Evolutionary conservation across 108 stramenopile species (phyloP), one percentile per base, ranked within the genome.

Genomic region (Aurantiochytrium sp.): DNA sequence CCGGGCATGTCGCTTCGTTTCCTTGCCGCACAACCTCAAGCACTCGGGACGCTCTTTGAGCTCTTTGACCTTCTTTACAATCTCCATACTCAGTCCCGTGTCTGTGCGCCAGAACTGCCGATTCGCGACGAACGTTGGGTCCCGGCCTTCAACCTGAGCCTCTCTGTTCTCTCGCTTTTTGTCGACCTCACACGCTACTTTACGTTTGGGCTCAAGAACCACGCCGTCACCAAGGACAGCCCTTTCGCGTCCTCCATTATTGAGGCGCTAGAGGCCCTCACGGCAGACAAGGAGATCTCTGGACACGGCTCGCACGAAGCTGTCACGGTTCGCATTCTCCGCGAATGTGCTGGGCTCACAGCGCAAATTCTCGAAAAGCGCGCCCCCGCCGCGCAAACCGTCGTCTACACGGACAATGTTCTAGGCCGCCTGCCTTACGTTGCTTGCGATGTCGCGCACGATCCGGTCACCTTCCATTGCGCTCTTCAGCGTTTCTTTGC

Each of bases 391-490:
- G 49, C 73, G 28, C 10, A 83, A 16, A 28, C 28, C 23, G 3
- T 83, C 51, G 21, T 12, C 43, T n/a, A 51, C 16, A 53, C 51
- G 73, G 73, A 53, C 1, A 51, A 47, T 23, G 23, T 47, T 12
- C 73, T 83, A 0, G 73, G 73, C 44, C 73, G 21, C 51, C 21
- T 51, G n/a, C 73, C 73, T 6, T 83, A 83, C 51, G 28, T 83
- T n/a, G 23, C 73, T 12, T 83, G 51, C 73, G 51, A 83, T 51
- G 73, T 83, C 28, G 19, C 73, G 21, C n/a, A 47, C 44, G 49
- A 83, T 12, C 73, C 73, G 28, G 73, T 83, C 73, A 83, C 73
- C 18, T 83, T 83, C 28, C 73, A 83, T 44, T 83, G 73, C 28
- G 5, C 51, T 12, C 51, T 83, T 25, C 73, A 83, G 51, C 73